phyloP scores from a whole-genome alignment of 371 early-diverging fungal genomes.

The Syncephalastrum racemosum region DNA sequence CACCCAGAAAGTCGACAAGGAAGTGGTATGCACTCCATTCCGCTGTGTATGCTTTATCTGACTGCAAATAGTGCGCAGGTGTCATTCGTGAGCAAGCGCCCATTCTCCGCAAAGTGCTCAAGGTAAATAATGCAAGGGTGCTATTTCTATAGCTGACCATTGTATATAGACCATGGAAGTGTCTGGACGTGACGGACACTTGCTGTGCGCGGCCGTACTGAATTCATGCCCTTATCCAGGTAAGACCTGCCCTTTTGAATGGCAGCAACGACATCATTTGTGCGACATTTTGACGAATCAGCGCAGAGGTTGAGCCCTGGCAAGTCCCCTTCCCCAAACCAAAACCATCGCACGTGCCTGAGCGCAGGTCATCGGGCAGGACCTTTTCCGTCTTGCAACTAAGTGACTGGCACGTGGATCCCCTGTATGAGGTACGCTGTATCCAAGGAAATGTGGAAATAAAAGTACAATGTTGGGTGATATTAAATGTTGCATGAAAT shows the following conservation, averaged over 20 bases:
- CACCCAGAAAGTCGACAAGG: constrained; percentile 28
- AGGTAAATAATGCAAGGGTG: constrained; percentile 15
- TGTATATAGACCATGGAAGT: constrained; percentile 43
- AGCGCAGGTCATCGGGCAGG: constrained; percentile 21
- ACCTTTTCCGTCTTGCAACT: constrained; percentile 56
- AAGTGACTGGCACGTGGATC: constrained; percentile 68
- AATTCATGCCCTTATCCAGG: constrained; percentile 53
- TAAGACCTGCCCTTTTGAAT: constrained; percentile 7
- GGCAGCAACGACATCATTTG: constrained; percentile 1
- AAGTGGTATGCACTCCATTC: constrained; percentile 32
- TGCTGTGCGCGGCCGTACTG: constrained; percentile 41
- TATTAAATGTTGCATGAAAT: not conserved
- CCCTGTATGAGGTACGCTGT: constrained; percentile 37
- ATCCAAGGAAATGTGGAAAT: not conserved
- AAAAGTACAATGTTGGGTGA: too few species aligned
- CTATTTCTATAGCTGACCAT: not conserved
- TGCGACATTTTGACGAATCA: constrained; percentile 1
- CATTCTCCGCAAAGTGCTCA: constrained; percentile 39
- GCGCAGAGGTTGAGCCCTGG: constrained; percentile 32
- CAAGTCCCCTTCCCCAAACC: constrained; percentile 52
- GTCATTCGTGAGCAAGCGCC: constrained; percentile 50
- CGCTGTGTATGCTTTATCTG: not conserved
- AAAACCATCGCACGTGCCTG: constrained; percentile 31
- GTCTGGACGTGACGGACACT: constrained; percentile 47
- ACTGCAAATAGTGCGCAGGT: constrained; percentile 41